Percentiles rank a stretch among this genome's conserved stretches.
Evolutionary conservation across 257 asterid species (phyloP).

Genomic region (Ilex asprella): DNA sequence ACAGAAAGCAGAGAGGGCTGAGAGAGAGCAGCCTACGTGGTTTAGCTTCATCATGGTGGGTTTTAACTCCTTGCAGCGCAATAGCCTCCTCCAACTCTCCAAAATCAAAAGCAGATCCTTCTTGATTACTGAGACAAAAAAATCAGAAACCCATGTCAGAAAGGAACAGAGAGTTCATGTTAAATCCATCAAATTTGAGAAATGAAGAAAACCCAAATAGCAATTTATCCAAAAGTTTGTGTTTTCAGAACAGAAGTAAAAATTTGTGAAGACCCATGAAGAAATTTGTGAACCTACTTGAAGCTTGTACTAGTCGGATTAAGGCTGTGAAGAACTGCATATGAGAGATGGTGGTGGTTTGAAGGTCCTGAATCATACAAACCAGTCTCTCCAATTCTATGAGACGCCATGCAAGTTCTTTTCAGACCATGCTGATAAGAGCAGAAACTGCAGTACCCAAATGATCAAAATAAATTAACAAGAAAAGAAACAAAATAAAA

Average conservation of each 20-base stretch:
- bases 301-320: constrained; percentile 44
- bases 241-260: no score
- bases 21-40: constrained; percentile 41
- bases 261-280: no score
- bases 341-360: constrained; percentile 36
- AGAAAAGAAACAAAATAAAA: neutral
- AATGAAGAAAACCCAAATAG: neutral
- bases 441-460: neutral
- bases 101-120: constrained; percentile 67
- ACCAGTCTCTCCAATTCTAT: constrained; percentile 48
- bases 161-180: neutral
- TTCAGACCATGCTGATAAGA: constrained; percentile 35
- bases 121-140: constrained; percentile 41
- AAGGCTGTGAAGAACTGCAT: constrained; percentile 51
- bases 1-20: constrained; percentile 13
- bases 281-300: constrained; percentile 26
- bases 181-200: neutral
- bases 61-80: constrained; percentile 56
- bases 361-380: constrained; percentile 43
- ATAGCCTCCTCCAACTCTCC: constrained; percentile 93
- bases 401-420: constrained; percentile 75
- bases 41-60: constrained; percentile 50
- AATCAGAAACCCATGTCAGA: neutral
- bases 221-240: no score
- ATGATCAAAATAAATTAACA: neutral